phyloP scores from a whole-genome alignment of 768 basidiomycete species.

The Russula brevipes region DNA sequence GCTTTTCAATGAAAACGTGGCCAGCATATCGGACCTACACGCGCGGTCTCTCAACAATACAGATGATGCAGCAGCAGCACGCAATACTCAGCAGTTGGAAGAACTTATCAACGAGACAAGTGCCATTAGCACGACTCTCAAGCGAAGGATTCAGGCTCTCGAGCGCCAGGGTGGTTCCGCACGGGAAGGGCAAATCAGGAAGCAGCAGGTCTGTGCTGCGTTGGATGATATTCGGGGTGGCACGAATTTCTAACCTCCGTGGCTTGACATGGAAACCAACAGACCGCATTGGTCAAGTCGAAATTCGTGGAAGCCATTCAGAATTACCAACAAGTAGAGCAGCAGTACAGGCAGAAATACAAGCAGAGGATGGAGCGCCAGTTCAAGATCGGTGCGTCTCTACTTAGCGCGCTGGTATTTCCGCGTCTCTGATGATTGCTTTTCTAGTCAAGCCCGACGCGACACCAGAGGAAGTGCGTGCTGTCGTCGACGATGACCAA shows the following conservation, averaged over 20 bases:
- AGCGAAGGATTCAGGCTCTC: conserved; percentile 54
- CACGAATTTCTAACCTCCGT: background rate
- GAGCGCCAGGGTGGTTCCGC: conserved; percentile 39
- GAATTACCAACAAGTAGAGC: conserved; percentile 72
- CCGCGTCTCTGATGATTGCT: background rate
- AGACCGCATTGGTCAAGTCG: conserved; percentile 56
- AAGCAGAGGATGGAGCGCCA: conserved; percentile 69
- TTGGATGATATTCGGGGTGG: background rate
- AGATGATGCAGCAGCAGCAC: conserved; percentile 42
- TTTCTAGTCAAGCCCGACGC: conserved; percentile 78
- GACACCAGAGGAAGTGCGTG: conserved; percentile 68
- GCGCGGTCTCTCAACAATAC: conserved; percentile 46
- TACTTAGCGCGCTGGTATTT: background rate
- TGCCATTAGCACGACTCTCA: conserved; percentile 50
- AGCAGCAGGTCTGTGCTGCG: conserved; percentile 38
- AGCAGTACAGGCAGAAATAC: conserved; percentile 58
- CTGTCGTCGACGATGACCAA: conserved; percentile 59
- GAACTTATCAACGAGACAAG: conserved; percentile 56
- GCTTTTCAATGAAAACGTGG: conserved; percentile 43
- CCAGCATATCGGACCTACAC: conserved; percentile 45
- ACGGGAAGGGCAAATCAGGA: conserved; percentile 45
- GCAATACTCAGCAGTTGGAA: conserved; percentile 46
- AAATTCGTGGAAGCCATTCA: conserved; percentile 76
- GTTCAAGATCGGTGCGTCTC: conserved; percentile 60
- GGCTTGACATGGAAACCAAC: background rate